Conservation (phyloP, 176 grass and related monocot genomes). For the Rhynchospora tenuis region DNA sequence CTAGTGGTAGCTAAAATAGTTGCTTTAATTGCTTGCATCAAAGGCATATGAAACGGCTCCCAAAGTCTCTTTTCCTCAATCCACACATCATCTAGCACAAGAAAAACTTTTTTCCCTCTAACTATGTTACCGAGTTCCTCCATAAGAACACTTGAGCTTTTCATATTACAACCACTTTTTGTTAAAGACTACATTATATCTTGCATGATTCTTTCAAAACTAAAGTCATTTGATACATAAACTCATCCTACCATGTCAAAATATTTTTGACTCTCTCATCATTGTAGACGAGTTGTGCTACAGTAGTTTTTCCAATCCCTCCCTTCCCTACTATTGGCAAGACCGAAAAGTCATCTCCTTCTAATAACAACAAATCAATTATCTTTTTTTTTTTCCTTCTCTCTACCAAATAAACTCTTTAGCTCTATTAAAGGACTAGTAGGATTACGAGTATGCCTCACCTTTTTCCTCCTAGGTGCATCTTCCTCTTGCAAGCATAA, state of each 20-base stretch:
- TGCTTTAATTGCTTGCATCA: not conserved
- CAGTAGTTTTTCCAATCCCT: conserved; percentile 29
- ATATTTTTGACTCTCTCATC: not conserved
- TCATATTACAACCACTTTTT: not conserved
- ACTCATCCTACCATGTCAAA: conserved; percentile 23
- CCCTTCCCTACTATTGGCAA: conserved; percentile 21
- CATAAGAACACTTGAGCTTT: not conserved
- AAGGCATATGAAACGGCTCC: not conserved
- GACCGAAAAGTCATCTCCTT: not conserved
- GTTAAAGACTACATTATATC: conserved; percentile 18
- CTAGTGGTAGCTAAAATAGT: conserved; percentile 24
- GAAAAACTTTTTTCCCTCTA: not conserved
- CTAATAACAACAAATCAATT: conserved; percentile 14
- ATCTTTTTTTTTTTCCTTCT: conserved; percentile 9
- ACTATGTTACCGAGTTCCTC: not conserved
- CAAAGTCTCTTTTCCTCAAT: not conserved
- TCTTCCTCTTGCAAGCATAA: not conserved
- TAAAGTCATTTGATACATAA: conserved; percentile 16
- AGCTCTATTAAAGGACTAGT: not conserved
- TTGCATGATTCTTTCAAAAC: not conserved
- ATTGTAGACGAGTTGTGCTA: conserved; percentile 28
- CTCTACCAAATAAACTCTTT: not conserved
- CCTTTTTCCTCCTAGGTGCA: not conserved
- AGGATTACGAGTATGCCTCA: too few species aligned
- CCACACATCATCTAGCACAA: conserved; percentile 34